Evolutionary conservation across 352 stramenopile genomes (phyloP).

Genomic region (Pythium dissotocum): DNA sequence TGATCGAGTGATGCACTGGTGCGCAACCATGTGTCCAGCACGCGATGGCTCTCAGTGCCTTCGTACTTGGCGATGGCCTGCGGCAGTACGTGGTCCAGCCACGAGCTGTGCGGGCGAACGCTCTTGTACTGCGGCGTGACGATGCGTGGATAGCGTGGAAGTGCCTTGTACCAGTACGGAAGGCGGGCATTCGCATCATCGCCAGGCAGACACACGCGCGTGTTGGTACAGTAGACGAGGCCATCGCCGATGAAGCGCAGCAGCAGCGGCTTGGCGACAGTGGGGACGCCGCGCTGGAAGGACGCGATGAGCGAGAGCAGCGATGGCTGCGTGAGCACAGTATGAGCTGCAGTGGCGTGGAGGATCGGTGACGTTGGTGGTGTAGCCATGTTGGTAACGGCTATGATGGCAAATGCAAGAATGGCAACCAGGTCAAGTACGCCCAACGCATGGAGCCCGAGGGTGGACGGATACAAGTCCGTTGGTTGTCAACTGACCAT

Average conservation of each 20-base stretch:
- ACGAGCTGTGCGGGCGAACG: conserved; percentile 5
- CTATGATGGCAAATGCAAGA: no score
- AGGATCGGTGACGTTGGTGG: no score
- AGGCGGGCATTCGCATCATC: background rate
- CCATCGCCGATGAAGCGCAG: conserved; percentile 10
- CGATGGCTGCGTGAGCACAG: conserved; percentile 11
- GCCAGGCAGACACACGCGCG: background rate
- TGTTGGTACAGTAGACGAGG: conserved; percentile 5
- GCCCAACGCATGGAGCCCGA: no score
- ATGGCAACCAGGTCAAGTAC: no score
- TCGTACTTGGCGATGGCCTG: conserved; percentile 21
- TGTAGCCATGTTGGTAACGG: no score
- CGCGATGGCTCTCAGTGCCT: background rate
- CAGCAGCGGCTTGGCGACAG: conserved; percentile 2
- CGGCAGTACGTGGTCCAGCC: conserved; percentile 4
- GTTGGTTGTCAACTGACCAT: no score
- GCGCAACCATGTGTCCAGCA: background rate
- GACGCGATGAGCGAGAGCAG: conserved; percentile 19
- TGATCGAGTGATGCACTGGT: background rate
- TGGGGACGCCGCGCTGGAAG: conserved; percentile 17
- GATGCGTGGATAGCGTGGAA: background rate
- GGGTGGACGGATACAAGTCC: no score
- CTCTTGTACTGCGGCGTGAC: background rate
- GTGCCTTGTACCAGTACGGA: background rate
- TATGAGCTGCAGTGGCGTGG: no score